Base-by-base conservation (phyloP, 129 eudicot species). In the Saposhnikovia divaricata region DNA sequence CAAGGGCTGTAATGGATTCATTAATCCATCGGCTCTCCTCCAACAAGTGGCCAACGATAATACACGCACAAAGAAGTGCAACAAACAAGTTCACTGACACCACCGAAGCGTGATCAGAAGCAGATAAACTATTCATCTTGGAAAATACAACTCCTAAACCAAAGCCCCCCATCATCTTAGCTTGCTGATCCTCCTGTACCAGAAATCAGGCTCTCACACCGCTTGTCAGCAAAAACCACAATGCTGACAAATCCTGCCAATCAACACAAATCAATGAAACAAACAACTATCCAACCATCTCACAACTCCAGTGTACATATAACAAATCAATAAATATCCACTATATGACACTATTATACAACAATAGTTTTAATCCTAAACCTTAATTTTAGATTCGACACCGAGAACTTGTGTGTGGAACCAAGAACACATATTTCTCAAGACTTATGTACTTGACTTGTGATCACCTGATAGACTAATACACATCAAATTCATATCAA, bases 1-100 rank as follows among this genome's bases (percentile, higher is more conserved):
- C 75, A 79, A 93, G 96, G 8, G 98, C 97, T 16, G 98, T 93
- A 65, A 93, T 93, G 72, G 98, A 93, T 83, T 93, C 98, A 69
- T 93, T 93, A 89, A 93, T 93, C 98, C 98, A 93, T 21, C 98
- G 84, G 78, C 83, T 86, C 83, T 93, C 98, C 86, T 93, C 98
- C 86, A 93, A 80, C 25, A 93, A 85, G 82, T 93, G 98, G 76
- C 98, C 98, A 46, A 93, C 84, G 57, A 93, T 90, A 18, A 91
- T 93, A 84, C 98, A 93, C 28, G 91, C 93, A 44, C 97, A 93
- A 18, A 93, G 88, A 82, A 93, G 94, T 38, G 97, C 93, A 39
- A 91, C 94, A 50, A 91, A 93, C 57, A 93, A 78, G 88, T 86
- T 88, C 81, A 93, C 85, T 4, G 98, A 84, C 27, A 89, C 97